Evolutionary conservation across 1,284 basidiomycete genomes (phyloP), one percentile per base, ranked within the genome.

Genomic region (Xanthoconium separans): DNA sequence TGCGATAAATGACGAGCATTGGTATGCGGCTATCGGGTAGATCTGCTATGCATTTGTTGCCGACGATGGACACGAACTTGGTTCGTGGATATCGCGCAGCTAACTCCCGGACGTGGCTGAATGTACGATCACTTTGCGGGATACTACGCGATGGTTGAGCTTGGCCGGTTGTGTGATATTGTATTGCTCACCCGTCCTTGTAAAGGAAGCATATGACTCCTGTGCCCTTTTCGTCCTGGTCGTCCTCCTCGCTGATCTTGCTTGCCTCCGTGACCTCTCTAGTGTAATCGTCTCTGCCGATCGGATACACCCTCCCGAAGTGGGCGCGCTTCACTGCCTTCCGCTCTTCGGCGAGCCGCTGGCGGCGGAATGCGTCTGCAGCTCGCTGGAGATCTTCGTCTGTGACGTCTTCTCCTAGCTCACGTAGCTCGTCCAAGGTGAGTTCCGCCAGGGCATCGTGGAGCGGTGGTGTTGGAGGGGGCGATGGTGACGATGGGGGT

Each of bases 61-160:
- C 95, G 2, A 96, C 85, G 63, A 99, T 98, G 36, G 91, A 93
- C 57, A 98, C 91, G 65, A 99, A 98, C 73, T 98, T 98, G 10
- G 95, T 93, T 27, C 88, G 84, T 3, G 95, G 92, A 71, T 98
- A 89, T 51, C 87, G 84, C 29, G 79, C 77, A 0, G 96, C 94
- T 3, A 98, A 77, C 1, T 78, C 79, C 16, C 80, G 78, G 33
- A 99, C 74, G 51, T 95, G 89, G 33, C 80, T 76, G 44, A 83
- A 83, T 10, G 95, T 75, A 44, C 88, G 84, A 55, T 93, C 86
- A 54, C 92, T 95, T 47, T 86, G 80, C 18, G 86, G 84, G 45
- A 95, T 79, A 8, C 93, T 95, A 62, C 33, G 56, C 22, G 24
- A 18, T 2, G 10, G 46, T 36, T 53, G 34, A 45, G 53, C 18